Evolutionary conservation across 2,329 filamentous ascomycete species (phyloP).

Genomic region (Fragosphaeria purpurea): DNA sequence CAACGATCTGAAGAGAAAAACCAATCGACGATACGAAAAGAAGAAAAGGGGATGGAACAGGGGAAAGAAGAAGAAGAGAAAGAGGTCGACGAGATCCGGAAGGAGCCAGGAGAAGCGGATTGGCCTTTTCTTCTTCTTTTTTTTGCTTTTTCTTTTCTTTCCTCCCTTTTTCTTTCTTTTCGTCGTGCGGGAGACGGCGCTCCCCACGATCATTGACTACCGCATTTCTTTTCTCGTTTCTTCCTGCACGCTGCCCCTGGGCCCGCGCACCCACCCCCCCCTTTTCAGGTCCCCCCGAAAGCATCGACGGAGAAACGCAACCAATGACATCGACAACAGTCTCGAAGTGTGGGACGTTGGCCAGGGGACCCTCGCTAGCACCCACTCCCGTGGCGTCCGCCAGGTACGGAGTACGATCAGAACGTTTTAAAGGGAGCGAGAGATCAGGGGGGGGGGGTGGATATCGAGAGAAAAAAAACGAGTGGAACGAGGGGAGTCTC

Average conservation of each 20-base stretch:
- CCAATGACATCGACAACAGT: constrained; percentile 1
- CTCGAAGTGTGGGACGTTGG: not conserved
- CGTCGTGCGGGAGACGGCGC: not conserved
- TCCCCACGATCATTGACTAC: not conserved
- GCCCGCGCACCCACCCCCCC: constrained; percentile 1
- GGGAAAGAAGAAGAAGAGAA: too few species aligned
- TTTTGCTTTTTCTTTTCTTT: not conserved
- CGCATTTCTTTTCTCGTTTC: not conserved
- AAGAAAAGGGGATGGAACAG: too few species aligned
- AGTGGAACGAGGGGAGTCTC: too few species aligned
- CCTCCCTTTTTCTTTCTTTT: not conserved
- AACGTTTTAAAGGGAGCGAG: constrained; percentile 5
- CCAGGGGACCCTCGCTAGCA: constrained; percentile 6
- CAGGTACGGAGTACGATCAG: constrained; percentile 8
- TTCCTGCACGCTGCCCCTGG: not conserved
- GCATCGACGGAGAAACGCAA: not conserved
- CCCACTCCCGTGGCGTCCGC: constrained; percentile 6
- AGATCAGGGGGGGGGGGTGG: too few species aligned
- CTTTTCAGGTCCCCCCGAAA: not conserved
- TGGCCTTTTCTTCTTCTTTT: not conserved
- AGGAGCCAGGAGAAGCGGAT: too few species aligned
- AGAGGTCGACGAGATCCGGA: too few species aligned
- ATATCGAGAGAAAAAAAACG: too few species aligned
- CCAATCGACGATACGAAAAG: too few species aligned
- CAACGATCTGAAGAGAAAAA: too few species aligned